Percentiles rank a stretch among this genome's conserved stretches.
These are phyloP conservation scores for Entoloma clypeatum DNA, from an alignment of 1,284 basidiomycete species.

Conservation along the genomic window DNA sequence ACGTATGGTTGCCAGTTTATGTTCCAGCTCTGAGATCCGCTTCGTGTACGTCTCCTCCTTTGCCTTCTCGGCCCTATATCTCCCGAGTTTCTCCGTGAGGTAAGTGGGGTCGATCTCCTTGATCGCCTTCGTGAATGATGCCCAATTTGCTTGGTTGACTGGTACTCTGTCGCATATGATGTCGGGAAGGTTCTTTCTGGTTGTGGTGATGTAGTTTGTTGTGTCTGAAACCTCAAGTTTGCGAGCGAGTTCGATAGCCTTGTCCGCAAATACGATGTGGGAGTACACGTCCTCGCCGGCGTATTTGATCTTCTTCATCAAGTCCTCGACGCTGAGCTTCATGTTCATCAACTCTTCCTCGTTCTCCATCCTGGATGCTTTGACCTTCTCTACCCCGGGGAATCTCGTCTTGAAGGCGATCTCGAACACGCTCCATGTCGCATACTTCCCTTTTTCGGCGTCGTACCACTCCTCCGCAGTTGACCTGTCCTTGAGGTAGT, in stretches of 20 bases:
- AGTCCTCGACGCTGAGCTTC: neutral
- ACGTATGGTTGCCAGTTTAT: no score
- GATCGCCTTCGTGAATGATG: no score
- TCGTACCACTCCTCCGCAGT: constrained; percentile 1
- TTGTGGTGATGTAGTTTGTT: neutral
- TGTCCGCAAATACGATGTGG: constrained; percentile 3
- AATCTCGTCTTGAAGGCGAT: neutral
- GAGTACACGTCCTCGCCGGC: neutral
- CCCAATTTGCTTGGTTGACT: no score
- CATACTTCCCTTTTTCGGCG: neutral
- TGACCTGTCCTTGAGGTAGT: neutral
- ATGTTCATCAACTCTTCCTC: neutral
- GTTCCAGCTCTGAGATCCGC: no score
- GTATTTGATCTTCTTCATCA: neutral
- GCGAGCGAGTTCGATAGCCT: neutral
- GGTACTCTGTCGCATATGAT: neutral
- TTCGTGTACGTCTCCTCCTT: no score
- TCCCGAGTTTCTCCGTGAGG: no score
- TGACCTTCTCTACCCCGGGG: constrained; percentile 1
- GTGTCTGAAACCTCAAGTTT: neutral
- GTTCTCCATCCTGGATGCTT: neutral
- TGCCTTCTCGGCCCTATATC: no score
- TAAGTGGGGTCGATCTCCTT: no score
- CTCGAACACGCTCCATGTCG: neutral
- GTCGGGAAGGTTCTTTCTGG: neutral